Evolutionary conservation across 2,329 filamentous ascomycete genomes (phyloP), one percentile per base, ranked within the genome.

Genomic region (Ophiocordyceps camponoti-leonardi): DNA sequence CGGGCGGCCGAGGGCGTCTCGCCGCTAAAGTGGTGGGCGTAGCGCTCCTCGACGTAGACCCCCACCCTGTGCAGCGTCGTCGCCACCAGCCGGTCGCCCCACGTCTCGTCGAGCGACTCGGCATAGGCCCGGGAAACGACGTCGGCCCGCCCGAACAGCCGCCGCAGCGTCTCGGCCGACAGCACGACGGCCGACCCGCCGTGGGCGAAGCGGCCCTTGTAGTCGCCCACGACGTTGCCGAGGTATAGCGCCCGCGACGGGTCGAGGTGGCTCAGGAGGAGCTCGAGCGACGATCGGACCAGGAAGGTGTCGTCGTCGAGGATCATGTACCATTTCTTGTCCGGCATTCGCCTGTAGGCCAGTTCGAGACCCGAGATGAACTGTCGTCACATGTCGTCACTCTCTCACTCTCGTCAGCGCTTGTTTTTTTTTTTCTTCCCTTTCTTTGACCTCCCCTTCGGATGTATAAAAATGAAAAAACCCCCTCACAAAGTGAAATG

Each of bases 251-350:
- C 65, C 44, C 61, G 57, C 6, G 59, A 51, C 2, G 66, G 61
- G 54, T 76, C 62, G 47, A 77, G 57, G 46, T 73, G 71, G 18
- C 63, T 61, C 14, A 77, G 60, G 13, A 77, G 56, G 2, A 67
- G 56, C 40, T 61, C 58, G 26, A 77, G 56, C 13, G 72, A 72
- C 3, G 67, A 61, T 44, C 65, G 65, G 41, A 75, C 62, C 41
- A 77, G 54, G 53, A 69, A 77, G 1, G 71, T 77, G 53, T 77
- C 73, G 55, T 77, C 73, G 56, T 77, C 73, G 14, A 73, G 56
- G 50, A 77, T 67, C 49, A 76, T 56, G 52, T 75, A 77, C 73
- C 73, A 77, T 54, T 73, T 73, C 60, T 75, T 77, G 49, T 62
- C 56, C 0, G 72, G 73, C 53, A 75, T 61, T 16, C 58, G 62